phyloP scores from a whole-genome alignment of 768 basidiomycete species.

The Atractiella rhizophila region DNA sequence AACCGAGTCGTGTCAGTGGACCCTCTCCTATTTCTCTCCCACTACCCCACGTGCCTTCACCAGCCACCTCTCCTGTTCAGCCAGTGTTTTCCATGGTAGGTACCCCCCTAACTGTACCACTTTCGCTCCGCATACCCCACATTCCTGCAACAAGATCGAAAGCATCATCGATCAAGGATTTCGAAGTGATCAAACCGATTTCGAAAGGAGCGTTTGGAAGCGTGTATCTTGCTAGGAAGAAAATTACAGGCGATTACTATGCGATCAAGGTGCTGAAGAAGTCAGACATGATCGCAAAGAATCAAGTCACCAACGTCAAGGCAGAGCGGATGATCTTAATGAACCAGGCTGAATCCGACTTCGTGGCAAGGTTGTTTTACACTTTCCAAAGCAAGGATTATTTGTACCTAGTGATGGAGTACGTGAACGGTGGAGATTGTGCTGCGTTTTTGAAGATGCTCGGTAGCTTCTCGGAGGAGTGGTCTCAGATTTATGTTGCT shows the following conservation, averaged over 20 bases:
- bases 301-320: constrained; percentile 99
- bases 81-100: too few relatives aligned
- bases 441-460: constrained; percentile 87
- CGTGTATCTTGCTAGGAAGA: constrained; percentile 95
- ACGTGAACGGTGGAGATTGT: constrained; percentile 92
- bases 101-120: constrained; percentile 25
- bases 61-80: too few relatives aligned
- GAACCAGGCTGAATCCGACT: constrained; percentile 90
- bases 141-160: constrained; percentile 53
- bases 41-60: constrained; percentile 5
- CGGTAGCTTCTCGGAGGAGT: constrained; percentile 82
- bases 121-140: constrained; percentile 63
- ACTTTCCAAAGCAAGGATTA: constrained; percentile 99
- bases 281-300: constrained; percentile 99
- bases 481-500: constrained; percentile 87
- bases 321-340: constrained; percentile 98
- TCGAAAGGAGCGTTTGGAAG: constrained; percentile 96
- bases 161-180: constrained; percentile 88
- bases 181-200: constrained; percentile 97
- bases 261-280: constrained; percentile 99
- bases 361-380: constrained; percentile 90
- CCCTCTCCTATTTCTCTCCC: constrained; percentile 7
- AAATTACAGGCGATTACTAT: constrained; percentile 89
- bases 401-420: constrained; percentile 96
- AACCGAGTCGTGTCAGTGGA: constrained; percentile 15